phyloP scores from a whole-genome alignment of 176 grass and related monocot genomes.

The Ensete ventricosum region DNA sequence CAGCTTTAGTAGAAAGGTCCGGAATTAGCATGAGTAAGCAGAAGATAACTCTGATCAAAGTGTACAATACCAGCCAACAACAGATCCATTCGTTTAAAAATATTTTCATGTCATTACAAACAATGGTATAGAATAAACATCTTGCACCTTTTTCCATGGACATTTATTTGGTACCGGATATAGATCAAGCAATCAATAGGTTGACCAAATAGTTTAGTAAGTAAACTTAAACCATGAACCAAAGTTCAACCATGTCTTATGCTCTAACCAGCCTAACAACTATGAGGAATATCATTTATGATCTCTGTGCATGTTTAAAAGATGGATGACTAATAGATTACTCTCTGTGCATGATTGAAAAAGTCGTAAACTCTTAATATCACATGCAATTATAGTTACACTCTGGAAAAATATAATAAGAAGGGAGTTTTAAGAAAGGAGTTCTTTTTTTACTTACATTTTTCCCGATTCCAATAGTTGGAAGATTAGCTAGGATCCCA shows the following conservation, averaged over 20 bases:
- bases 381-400: not conserved
- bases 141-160: not conserved
- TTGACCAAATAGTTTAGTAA: not conserved
- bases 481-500: slow-evolving; percentile 59
- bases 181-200: not conserved
- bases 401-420: not conserved
- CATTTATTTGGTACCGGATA: not conserved
- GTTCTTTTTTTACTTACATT: slow-evolving; percentile 47
- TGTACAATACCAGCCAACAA: not conserved
- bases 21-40: not conserved
- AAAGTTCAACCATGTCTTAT: not conserved
- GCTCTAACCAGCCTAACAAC: not conserved
- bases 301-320: no score
- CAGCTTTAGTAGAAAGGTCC: not conserved
- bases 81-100: not conserved
- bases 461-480: slow-evolving; percentile 79
- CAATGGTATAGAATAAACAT: no score
- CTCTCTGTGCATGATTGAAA: not conserved
- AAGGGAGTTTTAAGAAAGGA: not conserved
- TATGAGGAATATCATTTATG: not conserved
- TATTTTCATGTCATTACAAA: not conserved
- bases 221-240: not conserved
- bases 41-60: not conserved
- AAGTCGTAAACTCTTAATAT: not conserved
- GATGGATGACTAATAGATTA: no score